Conservation (phyloP, 257 asterid species). For the Scutellaria minor region DNA sequence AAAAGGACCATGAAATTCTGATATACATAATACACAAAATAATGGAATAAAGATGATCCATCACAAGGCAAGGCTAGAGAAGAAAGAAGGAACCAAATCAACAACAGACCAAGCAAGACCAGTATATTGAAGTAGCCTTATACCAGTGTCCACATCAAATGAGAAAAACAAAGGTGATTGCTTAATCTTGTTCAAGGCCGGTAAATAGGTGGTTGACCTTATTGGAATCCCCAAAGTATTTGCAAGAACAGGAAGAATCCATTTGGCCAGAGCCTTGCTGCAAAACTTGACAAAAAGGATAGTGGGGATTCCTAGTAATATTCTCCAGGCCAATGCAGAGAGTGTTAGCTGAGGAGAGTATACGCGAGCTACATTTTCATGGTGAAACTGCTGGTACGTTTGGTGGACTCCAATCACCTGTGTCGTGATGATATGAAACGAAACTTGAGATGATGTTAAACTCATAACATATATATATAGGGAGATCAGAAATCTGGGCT, state of each 20-base stretch:
- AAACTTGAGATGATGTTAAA: too few species aligned
- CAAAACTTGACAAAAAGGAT: conserved; percentile 76
- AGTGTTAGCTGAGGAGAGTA: conserved; percentile 58
- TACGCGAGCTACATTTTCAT: conserved; percentile 66
- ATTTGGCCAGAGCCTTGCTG: conserved; percentile 80
- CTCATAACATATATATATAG: not conserved
- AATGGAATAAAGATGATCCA: conserved; percentile 10
- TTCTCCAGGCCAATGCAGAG: conserved; percentile 57
- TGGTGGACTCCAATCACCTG: conserved; percentile 91
- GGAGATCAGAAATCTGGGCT: conserved; percentile 32
- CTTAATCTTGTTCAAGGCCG: conserved; percentile 38
- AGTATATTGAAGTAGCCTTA: conserved; percentile 80
- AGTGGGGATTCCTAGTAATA: conserved; percentile 71
- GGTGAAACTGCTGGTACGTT: conserved; percentile 83
- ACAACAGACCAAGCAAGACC: conserved; percentile 91
- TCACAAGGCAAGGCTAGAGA: conserved; percentile 64
- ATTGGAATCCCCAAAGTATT: conserved; percentile 76
- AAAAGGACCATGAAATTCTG: too few species aligned
- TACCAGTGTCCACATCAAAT: conserved; percentile 77
- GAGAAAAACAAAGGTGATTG: conserved; percentile 43
- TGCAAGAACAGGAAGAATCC: conserved; percentile 84
- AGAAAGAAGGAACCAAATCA: conserved; percentile 77
- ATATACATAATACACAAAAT: not conserved
- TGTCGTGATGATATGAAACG: not conserved
- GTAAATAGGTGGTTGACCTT: conserved; percentile 72